These are phyloP conservation scores for Ceratocystis lukuohia DNA, from an alignment of 2,329 filamentous ascomycete species.

Conservation along the genomic window DNA sequence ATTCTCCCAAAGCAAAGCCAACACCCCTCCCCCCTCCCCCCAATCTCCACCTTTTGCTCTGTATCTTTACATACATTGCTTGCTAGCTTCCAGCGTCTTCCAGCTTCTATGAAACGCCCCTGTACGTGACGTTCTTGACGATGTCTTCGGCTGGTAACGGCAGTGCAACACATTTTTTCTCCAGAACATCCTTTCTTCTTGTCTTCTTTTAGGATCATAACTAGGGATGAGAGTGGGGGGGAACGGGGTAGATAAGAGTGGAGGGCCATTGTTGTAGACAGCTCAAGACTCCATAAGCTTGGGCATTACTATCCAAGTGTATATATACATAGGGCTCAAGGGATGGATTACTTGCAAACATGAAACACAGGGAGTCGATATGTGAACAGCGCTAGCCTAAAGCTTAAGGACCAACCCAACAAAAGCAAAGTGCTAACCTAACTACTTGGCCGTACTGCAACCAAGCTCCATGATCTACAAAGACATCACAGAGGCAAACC, in stretches of 20 bases:
- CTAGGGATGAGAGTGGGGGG: not conserved
- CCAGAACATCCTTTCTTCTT: conserved; percentile 4
- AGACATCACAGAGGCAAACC: not conserved
- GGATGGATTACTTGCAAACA: not conserved
- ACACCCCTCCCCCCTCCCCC: not conserved
- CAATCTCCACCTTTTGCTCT: not conserved
- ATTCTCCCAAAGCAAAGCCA: not conserved
- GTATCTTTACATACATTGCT: not conserved
- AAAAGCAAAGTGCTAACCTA: not conserved
- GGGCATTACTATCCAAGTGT: not conserved
- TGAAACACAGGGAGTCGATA: not conserved
- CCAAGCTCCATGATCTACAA: not conserved
- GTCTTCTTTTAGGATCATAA: not conserved
- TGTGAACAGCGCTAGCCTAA: not conserved
- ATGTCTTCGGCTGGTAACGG: not conserved
- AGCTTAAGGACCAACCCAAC: not conserved
- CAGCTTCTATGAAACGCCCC: not conserved
- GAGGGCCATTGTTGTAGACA: not conserved
- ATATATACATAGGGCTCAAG: conserved; percentile 1
- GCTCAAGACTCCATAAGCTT: not conserved
- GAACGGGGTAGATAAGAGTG: not conserved
- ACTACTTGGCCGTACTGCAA: not conserved
- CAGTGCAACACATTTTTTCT: not conserved
- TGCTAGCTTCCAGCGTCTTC: not conserved
- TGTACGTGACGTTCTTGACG: not conserved